Conservation (phyloP, 2,329 filamentous ascomycete genomes). For the Didymella lethalis region DNA sequence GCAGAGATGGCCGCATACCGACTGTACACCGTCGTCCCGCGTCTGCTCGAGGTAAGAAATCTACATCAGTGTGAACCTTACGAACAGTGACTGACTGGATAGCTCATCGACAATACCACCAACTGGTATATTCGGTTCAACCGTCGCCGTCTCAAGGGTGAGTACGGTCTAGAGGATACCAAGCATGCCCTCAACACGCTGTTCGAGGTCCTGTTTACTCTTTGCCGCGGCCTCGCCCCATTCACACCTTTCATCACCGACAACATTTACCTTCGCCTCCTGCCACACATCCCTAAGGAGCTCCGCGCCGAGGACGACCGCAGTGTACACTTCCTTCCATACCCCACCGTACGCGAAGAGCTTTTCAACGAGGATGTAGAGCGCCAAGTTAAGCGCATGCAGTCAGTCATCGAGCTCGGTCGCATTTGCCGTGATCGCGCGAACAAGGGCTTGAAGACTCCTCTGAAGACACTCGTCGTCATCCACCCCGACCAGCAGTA, state of each 20-base stretch:
- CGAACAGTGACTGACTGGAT: conserved; percentile 15
- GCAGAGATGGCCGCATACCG: conserved; percentile 82
- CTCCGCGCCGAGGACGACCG: conserved; percentile 75
- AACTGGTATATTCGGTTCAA: conserved; percentile 99
- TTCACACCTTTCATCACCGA: conserved; percentile 97
- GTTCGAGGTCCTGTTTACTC: conserved; percentile 90
- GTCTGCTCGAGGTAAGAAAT: conserved; percentile 67
- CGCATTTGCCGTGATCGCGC: conserved; percentile 86
- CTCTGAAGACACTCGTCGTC: conserved; percentile 86
- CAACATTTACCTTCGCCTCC: conserved; percentile 86
- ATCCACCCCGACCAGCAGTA: conserved; percentile 85
- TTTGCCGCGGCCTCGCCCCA: conserved; percentile 86
- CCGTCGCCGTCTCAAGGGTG: conserved; percentile 87
- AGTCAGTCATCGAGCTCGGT: conserved; percentile 90
- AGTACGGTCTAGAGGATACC: conserved; percentile 85
- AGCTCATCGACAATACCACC: conserved; percentile 90
- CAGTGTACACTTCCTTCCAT: conserved; percentile 91
- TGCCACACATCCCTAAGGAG: conserved; percentile 79
- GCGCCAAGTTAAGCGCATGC: conserved; percentile 88
- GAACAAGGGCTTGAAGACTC: conserved; percentile 86
- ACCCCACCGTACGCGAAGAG: conserved; percentile 87
- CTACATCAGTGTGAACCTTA: neutral
- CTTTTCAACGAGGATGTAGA: conserved; percentile 88
- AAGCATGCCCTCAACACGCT: conserved; percentile 90
- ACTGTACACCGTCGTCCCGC: conserved; percentile 86